phyloP scores from a whole-genome alignment of 106 monocot species.

The Agapanthus africanus region DNA sequence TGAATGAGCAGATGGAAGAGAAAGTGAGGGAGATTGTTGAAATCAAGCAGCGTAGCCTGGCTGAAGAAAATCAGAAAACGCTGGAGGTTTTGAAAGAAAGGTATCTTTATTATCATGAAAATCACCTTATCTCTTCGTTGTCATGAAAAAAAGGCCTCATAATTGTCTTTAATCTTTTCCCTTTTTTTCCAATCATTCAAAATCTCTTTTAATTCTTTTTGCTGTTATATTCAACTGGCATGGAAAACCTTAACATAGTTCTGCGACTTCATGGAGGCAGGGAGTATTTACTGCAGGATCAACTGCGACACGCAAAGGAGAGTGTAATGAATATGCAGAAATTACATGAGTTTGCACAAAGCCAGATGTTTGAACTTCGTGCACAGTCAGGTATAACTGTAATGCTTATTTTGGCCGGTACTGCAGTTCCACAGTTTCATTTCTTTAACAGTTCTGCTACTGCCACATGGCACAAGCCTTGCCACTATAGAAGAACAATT shows the following conservation, averaged over 20 bases:
- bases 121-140: no score
- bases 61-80: constrained; percentile 97
- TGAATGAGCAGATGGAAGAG: constrained; percentile 85
- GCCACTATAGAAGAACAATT: background rate
- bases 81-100: constrained; percentile 95
- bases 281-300: constrained; percentile 81
- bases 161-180: background rate
- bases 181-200: background rate
- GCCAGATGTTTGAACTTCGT: constrained; percentile 86
- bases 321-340: constrained; percentile 95
- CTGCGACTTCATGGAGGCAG: constrained; percentile 29
- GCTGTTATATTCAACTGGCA: background rate
- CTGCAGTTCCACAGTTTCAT: background rate
- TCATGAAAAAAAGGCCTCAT: no score
- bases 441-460: background rate
- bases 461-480: background rate
- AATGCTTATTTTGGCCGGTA: background rate
- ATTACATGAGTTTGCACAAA: constrained; percentile 89
- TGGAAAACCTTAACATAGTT: constrained; percentile 16
- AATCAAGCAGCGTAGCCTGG: constrained; percentile 86
- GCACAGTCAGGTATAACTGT: constrained; percentile 72
- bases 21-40: constrained; percentile 97
- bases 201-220: background rate
- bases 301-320: constrained; percentile 86
- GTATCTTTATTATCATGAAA: constrained; percentile 21